Conservation (phyloP, 345 rosid genomes). For the Eucalyptus marginata region DNA sequence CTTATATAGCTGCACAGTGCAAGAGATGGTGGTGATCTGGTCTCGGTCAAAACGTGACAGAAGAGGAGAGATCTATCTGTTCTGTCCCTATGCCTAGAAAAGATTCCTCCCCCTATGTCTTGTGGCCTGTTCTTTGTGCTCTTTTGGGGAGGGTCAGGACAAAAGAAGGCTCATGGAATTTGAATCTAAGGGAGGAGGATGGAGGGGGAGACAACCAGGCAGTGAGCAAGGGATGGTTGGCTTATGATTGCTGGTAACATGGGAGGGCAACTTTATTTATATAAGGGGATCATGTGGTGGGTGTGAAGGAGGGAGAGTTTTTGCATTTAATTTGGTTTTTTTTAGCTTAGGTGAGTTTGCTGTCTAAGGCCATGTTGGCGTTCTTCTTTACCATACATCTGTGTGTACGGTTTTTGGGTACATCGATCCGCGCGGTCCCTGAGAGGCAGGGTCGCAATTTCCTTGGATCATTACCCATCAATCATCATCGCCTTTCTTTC, state of each 20-base stretch:
- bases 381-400: constrained; percentile 17
- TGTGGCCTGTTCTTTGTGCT: background rate
- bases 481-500: background rate
- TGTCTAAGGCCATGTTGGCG: constrained; percentile 11
- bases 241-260: constrained; percentile 26
- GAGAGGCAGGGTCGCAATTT: background rate
- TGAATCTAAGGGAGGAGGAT: constrained; percentile 20
- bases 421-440: background rate
- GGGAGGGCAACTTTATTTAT: background rate
- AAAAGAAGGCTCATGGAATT: constrained; percentile 27
- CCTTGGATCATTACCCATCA: background rate
- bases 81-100: constrained; percentile 23
- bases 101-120: constrained; percentile 22
- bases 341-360: background rate
- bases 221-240: constrained; percentile 20
- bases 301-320: background rate
- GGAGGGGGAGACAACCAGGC: constrained; percentile 21
- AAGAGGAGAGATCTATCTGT: constrained; percentile 35
- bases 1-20: background rate
- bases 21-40: background rate
- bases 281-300: constrained; percentile 26
- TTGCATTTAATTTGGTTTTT: background rate
- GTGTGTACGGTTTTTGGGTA: background rate
- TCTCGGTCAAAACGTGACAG: constrained; percentile 48
- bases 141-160: constrained; percentile 12